Percentiles rank a stretch among this genome's conserved stretches.
Conservation (phyloP, 2,329 filamentous ascomycete species). For the Fusarium sp. region DNA sequence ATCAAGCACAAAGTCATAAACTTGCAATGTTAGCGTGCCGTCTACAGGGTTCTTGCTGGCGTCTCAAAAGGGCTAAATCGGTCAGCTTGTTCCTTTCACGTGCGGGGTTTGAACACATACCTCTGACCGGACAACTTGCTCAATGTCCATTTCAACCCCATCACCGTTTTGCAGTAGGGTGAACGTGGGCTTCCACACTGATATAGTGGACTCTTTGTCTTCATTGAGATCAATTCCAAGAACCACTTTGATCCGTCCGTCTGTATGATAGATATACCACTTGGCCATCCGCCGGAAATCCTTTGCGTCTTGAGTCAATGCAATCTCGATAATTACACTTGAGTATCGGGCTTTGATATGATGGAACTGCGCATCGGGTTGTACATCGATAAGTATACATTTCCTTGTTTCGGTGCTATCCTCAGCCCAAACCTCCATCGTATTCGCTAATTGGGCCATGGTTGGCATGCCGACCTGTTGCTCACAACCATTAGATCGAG, state of each 20-base stretch:
- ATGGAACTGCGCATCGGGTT: accelerated
- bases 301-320: background rate
- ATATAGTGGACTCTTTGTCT: background rate
- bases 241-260: background rate
- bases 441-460: too few relatives aligned
- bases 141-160: accelerated
- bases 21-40: accelerated
- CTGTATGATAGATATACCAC: background rate
- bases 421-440: too few relatives aligned
- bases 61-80: background rate
- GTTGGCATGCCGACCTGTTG: too few relatives aligned
- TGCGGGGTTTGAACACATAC: background rate
- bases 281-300: accelerated
- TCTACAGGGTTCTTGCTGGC: accelerated
- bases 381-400: too few relatives aligned
- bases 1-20: background rate
- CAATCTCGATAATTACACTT: accelerated
- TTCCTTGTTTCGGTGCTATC: too few relatives aligned
- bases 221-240: background rate
- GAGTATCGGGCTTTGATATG: accelerated
- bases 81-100: background rate
- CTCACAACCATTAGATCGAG: too few relatives aligned
- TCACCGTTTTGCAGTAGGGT: accelerated
- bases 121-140: background rate
- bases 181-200: background rate